These are phyloP conservation scores for Candida bentonensis DNA, from an alignment of 805 yeast genomes.

Conservation along the genomic window DNA sequence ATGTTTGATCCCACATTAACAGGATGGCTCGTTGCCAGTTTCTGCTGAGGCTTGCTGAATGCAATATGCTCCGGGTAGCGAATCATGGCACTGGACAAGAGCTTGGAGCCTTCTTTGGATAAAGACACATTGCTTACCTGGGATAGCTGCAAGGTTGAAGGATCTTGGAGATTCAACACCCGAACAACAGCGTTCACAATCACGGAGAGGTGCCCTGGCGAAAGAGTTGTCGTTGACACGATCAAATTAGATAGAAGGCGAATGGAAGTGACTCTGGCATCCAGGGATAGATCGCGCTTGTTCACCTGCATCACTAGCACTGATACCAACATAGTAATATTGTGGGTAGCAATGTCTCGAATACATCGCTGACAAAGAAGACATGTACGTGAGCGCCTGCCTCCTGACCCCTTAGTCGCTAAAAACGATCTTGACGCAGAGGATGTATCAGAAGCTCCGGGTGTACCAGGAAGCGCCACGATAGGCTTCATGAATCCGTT, in stretches of 20 bases:
- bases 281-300: slow-evolving; percentile 3
- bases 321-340: slow-evolving; percentile 11
- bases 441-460: not conserved
- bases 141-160: slow-evolving; percentile 6
- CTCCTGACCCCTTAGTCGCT: not conserved
- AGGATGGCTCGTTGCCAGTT: slow-evolving; percentile 8
- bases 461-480: not conserved
- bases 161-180: slow-evolving; percentile 8
- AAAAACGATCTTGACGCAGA: not conserved
- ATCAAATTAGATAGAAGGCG: slow-evolving; percentile 9
- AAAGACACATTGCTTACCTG: slow-evolving; percentile 7
- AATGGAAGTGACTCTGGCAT: slow-evolving; percentile 9
- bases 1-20: not conserved
- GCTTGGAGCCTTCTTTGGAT: slow-evolving; percentile 10
- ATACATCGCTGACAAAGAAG: slow-evolving; percentile 8
- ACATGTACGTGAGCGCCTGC: not conserved
- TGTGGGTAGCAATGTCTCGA: slow-evolving; percentile 10
- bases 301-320: slow-evolving; percentile 9
- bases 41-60: slow-evolving; percentile 13
- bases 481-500: slow-evolving; percentile 7
- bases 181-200: slow-evolving; percentile 10
- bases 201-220: slow-evolving; percentile 8
- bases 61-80: slow-evolving; percentile 9
- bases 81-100: slow-evolving; percentile 8
- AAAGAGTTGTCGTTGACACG: not conserved